These are phyloP conservation scores for Aspergillus quadricinctus DNA, from an alignment of 2,329 filamentous ascomycete species.

Conservation along the genomic window DNA sequence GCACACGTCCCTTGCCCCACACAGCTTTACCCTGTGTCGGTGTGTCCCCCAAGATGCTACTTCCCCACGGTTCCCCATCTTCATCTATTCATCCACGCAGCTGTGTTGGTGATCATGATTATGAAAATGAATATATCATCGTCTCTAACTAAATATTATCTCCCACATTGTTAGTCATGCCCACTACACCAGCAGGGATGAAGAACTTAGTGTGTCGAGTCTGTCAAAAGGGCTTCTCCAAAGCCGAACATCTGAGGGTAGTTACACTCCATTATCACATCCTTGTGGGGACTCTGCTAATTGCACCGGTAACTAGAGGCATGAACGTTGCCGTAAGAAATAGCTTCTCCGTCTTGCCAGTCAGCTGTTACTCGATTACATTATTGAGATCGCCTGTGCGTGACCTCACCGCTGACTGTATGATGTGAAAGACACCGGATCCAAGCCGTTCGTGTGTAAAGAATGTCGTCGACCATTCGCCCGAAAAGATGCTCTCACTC, in stretches of 20 bases:
- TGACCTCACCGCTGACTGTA: constrained; percentile 16
- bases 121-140: background rate
- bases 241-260: constrained; percentile 40
- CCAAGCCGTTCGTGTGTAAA: constrained; percentile 40
- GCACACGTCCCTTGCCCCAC: background rate
- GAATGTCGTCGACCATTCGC: constrained; percentile 40
- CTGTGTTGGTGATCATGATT: background rate
- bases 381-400: constrained; percentile 3
- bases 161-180: background rate
- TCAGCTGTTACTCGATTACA: constrained; percentile 1
- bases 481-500: constrained; percentile 42
- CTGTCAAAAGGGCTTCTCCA: constrained; percentile 41
- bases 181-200: constrained; percentile 11
- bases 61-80: background rate
- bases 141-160: background rate
- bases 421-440: constrained; percentile 34
- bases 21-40: no score
- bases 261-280: constrained; percentile 6
- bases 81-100: background rate
- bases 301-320: constrained; percentile 30
- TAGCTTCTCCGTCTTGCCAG: background rate
- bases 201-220: constrained; percentile 35
- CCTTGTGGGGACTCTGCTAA: constrained; percentile 14
- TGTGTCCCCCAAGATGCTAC: no score
- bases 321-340: constrained; percentile 41